Base-by-base conservation (phyloP, 1,284 basidiomycete species). In the Boletus sp. region DNA sequence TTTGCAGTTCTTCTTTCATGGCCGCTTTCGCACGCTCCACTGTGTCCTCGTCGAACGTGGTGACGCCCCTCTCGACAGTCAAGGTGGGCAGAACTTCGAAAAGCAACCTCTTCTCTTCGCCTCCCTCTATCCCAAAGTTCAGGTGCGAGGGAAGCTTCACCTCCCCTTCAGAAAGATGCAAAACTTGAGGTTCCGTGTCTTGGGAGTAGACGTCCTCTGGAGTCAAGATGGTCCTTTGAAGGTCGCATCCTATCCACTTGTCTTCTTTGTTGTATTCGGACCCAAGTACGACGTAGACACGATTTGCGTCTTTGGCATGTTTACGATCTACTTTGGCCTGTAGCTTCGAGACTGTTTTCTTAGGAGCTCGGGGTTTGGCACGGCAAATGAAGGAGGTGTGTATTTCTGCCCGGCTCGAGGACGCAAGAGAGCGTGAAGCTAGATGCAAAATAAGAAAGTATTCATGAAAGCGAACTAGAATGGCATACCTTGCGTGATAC, bases 201-300 rank as follows among this genome's bases (percentile, higher is more conserved):
- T 49, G 37, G 19, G 62, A 48, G 50, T 61, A 34, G 42, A 90
- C 70, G 27, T 74, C 72, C 16, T 79, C 70, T 44, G 77, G 69
- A 42, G 78, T 72, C 41, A 91, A 72, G 52, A 88, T 68, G 50
- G 80, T 69, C 53, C 74, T 73, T 22, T 80, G 78, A 42, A 91
- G 78, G 67, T 82, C 76, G 60, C 79, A 81, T 25, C 72, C 69
- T 20, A 67, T 58, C 86, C 88, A 91, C 62, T 80, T 82, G 50
- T 69, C 60, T 46, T 82, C 78, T 50, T 85, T 77, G 46, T 76
- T 76, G 5, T 77, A 72, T 34, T 79, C 74, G 19, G 77, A 79
- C 5, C 91, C 91, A 2, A 91, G 78, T 7, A 93, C 76, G 44
- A 85, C 78, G 57, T 87, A 84, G 12, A 90, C 82, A 23, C 73